Conservation (phyloP, 2,329 filamentous ascomycete genomes). For the Colletotrichum gigasporum region DNA sequence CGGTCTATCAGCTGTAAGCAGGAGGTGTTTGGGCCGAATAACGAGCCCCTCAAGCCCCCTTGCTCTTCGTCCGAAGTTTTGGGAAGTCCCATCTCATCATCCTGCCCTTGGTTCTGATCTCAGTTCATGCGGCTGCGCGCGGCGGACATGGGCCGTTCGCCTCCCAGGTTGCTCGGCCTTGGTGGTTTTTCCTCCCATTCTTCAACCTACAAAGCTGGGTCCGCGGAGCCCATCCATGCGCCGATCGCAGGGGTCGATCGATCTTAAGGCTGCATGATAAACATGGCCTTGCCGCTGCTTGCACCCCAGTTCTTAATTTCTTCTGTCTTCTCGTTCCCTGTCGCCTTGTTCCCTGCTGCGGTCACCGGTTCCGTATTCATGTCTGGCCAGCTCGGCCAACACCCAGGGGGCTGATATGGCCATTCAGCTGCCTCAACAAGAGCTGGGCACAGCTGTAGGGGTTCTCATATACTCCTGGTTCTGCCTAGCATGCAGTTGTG, state of each 20-base stretch:
- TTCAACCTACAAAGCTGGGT: not conserved
- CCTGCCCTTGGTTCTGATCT: not conserved
- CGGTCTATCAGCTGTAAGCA: not conserved
- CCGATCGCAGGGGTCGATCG: slow-evolving; percentile 18
- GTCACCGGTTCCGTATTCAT: slow-evolving; percentile 21
- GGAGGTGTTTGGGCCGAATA: slow-evolving; percentile 4
- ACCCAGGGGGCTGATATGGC: slow-evolving; percentile 41
- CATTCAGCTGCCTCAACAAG: slow-evolving; percentile 45
- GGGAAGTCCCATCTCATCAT: slow-evolving; percentile 17
- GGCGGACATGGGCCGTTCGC: not conserved
- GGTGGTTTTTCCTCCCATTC: not conserved
- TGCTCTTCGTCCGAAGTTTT: slow-evolving; percentile 3
- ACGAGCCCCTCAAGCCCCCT: no score
- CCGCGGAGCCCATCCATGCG: slow-evolving; percentile 16
- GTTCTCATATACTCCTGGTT: slow-evolving; percentile 48
- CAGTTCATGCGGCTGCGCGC: slow-evolving; percentile 6
- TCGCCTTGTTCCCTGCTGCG: slow-evolving; percentile 22
- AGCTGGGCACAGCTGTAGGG: slow-evolving; percentile 41
- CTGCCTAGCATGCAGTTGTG: slow-evolving; percentile 42
- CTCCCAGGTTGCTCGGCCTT: not conserved
- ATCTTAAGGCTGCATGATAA: slow-evolving; percentile 32
- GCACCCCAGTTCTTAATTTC: slow-evolving; percentile 16
- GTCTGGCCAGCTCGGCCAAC: slow-evolving; percentile 14
- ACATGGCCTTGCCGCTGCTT: slow-evolving; percentile 25
- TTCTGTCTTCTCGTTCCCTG: slow-evolving; percentile 17